Conservation (phyloP, 2,329 filamentous ascomycete species). For the Allantophomopsis cytisporea region DNA sequence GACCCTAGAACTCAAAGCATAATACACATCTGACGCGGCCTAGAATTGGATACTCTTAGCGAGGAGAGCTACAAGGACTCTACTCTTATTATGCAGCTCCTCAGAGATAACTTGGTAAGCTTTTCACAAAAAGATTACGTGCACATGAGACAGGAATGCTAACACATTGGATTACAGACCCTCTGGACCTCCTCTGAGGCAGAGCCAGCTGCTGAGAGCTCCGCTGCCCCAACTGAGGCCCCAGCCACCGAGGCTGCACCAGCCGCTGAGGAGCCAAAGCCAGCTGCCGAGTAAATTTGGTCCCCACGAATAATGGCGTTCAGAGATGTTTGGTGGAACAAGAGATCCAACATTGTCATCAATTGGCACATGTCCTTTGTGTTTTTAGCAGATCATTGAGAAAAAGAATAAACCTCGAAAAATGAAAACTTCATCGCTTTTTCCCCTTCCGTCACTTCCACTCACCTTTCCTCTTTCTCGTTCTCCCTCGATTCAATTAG, state of each 20-base stretch:
- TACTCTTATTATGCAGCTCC: conserved; percentile 98
- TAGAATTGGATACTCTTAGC: conserved; percentile 83
- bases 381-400: too few species aligned
- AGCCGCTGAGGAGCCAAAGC: conserved; percentile 10
- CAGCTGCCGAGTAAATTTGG: conserved; percentile 5
- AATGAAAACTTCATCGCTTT: not conserved
- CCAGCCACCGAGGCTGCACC: conserved; percentile 20
- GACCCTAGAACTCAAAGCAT: not conserved
- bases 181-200: conserved; percentile 94
- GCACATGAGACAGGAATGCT: not conserved
- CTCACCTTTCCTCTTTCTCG: not conserved
- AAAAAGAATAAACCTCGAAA: too few species aligned
- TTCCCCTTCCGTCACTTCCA: not conserved
- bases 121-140: not conserved
- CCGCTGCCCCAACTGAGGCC: conserved; percentile 38
- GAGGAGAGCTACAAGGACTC: conserved; percentile 99
- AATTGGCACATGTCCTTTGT: too few species aligned
- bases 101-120: conserved; percentile 74
- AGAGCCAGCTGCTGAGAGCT: conserved; percentile 43
- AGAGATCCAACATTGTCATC: too few species aligned
- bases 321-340: too few species aligned
- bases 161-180: conserved; percentile 27
- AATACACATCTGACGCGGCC: conserved; percentile 5
- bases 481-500: too few species aligned
- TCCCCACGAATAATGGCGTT: too few species aligned